These are phyloP conservation scores for Hippophae rhamnoides DNA, from an alignment of 306 rosid species.

Conservation along the genomic window DNA sequence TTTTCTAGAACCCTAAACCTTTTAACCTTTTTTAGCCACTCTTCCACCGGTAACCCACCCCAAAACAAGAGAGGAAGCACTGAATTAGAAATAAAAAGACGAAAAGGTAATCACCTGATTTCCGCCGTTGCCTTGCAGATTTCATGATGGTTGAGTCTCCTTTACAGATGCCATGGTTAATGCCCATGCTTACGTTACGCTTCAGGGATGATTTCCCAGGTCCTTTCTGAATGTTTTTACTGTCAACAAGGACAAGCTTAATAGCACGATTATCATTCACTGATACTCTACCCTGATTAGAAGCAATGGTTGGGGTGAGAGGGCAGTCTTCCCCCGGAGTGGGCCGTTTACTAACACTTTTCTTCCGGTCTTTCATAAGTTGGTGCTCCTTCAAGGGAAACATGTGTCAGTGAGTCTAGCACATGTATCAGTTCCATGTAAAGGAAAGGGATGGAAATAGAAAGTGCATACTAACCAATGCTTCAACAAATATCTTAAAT, in stretches of 20 bases:
- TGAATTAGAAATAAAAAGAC: neutral
- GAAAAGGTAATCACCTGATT: slow-evolving; percentile 57
- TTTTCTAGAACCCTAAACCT: too few relatives aligned
- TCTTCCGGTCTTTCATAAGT: slow-evolving; percentile 89
- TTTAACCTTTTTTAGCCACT: too few relatives aligned
- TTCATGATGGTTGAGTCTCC: slow-evolving; percentile 67
- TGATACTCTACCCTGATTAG: slow-evolving; percentile 57
- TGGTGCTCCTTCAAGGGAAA: slow-evolving; percentile 78
- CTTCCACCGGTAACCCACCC: too few relatives aligned
- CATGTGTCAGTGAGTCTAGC: slow-evolving; percentile 29
- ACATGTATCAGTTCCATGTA: slow-evolving; percentile 7
- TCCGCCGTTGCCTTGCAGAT: slow-evolving; percentile 74
- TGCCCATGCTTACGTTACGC: slow-evolving; percentile 58
- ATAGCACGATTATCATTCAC: slow-evolving; percentile 61
- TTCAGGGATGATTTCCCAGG: slow-evolving; percentile 62
- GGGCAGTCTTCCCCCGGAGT: slow-evolving; percentile 54
- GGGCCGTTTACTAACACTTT: slow-evolving; percentile 67
- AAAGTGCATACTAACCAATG: slow-evolving; percentile 63
- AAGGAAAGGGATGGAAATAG: slow-evolving; percentile 10
- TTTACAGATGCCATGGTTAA: slow-evolving; percentile 46
- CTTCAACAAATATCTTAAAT: slow-evolving; percentile 86
- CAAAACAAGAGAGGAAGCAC: neutral
- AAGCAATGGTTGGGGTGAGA: slow-evolving; percentile 30
- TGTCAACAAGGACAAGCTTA: slow-evolving; percentile 72
- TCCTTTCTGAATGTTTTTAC: slow-evolving; percentile 84